These are phyloP conservation scores for Hygrocybe punicea DNA, from an alignment of 768 basidiomycete species.

Conservation along the genomic window DNA sequence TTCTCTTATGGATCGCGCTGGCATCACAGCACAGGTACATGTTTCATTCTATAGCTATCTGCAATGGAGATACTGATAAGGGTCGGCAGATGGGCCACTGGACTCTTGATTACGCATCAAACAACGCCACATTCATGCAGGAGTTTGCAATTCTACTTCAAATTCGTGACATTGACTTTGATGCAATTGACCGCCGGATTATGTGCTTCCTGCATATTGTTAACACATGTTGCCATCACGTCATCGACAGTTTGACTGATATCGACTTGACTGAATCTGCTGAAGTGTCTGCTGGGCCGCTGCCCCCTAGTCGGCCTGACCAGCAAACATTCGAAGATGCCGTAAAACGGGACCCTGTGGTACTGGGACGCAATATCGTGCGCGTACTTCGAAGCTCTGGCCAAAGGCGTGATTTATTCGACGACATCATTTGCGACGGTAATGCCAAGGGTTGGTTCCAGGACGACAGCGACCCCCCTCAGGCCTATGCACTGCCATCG, in stretches of 20 bases:
- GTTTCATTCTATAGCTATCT: not conserved
- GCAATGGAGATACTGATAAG: not conserved
- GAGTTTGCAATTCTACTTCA: conserved; percentile 1
- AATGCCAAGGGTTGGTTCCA: not conserved
- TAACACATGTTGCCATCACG: conserved; percentile 15
- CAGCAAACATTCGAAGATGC: not conserved
- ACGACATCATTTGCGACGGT: not conserved
- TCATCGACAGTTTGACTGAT: conserved; percentile 9
- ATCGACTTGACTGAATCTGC: not conserved
- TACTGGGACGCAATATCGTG: conserved; percentile 6
- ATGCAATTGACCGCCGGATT: conserved; percentile 9
- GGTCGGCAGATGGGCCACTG: conserved; percentile 6
- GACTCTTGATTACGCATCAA: conserved; percentile 17
- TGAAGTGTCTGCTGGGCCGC: not conserved
- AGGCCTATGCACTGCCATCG: not conserved
- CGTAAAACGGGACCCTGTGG: not conserved
- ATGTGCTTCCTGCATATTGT: conserved; percentile 23
- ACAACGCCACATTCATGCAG: conserved; percentile 13
- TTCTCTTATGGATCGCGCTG: conserved; percentile 2
- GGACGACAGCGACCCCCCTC: not conserved
- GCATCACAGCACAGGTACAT: conserved; percentile 1
- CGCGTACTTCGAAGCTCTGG: conserved; percentile 5
- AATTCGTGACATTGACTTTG: conserved; percentile 5
- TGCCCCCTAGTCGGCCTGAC: not conserved
- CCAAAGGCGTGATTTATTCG: conserved; percentile 3